These are phyloP conservation scores for Solanum stenotomum DNA, from an alignment of 257 asterid species.

Conservation along the genomic window DNA sequence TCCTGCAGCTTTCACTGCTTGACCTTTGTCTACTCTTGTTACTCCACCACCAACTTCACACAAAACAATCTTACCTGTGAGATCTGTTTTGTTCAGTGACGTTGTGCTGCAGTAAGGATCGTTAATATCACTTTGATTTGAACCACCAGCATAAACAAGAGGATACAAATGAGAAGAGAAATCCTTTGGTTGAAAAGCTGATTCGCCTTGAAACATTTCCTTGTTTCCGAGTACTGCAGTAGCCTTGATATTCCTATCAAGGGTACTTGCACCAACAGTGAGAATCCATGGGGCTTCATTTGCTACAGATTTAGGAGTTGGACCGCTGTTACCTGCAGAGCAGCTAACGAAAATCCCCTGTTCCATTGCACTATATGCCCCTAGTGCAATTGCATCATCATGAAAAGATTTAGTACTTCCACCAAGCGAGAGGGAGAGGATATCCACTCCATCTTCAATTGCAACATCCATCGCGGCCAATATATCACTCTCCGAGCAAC, in stretches of 20 bases:
- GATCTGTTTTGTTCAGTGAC: slow-evolving; percentile 1
- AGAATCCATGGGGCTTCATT: no score
- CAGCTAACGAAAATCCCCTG: no score
- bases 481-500: no score
- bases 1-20: slow-evolving; percentile 15
- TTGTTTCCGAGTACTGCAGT: not conserved
- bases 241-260: not conserved
- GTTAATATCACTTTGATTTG: not conserved
- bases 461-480: no score
- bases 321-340: no score
- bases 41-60: slow-evolving; percentile 7
- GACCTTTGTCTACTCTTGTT: slow-evolving; percentile 2
- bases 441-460: no score
- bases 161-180: slow-evolving; percentile 5
- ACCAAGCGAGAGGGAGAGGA: no score
- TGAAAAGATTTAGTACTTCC: no score
- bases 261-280: no score
- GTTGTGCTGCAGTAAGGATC: not conserved
- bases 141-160: not conserved
- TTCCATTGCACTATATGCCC: no score
- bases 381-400: no score
- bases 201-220: slow-evolving; percentile 8
- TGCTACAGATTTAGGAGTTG: no score
- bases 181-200: slow-evolving; percentile 7
- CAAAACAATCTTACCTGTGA: slow-evolving; percentile 13